phyloP scores from a whole-genome alignment of 768 basidiomycete species.

The Flagelloscypha sp. region DNA sequence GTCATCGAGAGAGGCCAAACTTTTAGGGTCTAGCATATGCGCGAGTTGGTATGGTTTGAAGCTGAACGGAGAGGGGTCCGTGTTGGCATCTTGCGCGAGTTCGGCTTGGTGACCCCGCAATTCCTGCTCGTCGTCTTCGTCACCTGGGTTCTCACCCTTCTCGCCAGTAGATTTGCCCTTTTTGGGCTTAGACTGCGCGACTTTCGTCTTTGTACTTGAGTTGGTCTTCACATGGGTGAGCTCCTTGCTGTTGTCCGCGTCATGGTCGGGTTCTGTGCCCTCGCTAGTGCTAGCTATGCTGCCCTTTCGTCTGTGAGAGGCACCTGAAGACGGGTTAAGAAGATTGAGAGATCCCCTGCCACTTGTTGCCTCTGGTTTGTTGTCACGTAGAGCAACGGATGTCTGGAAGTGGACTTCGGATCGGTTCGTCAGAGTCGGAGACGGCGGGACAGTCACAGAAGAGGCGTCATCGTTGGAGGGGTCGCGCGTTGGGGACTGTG shows the following conservation, averaged over 20 bases:
- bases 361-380: constrained; percentile 50
- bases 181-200: constrained; percentile 18
- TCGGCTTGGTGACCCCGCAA: constrained; percentile 25
- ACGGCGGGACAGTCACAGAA: constrained; percentile 46
- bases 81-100: constrained; percentile 31
- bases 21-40: constrained; percentile 85
- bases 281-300: constrained; percentile 51
- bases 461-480: constrained; percentile 36
- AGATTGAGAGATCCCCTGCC: constrained; percentile 47
- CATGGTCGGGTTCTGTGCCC: constrained; percentile 44
- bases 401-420: constrained; percentile 54
- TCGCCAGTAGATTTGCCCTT: constrained; percentile 15
- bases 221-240: constrained; percentile 31
- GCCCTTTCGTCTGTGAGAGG: constrained; percentile 44
- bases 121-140: constrained; percentile 17
- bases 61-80: constrained; percentile 62
- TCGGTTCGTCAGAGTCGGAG: constrained; percentile 64
- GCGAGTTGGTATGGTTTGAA: constrained; percentile 74
- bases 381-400: constrained; percentile 54
- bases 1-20: constrained; percentile 47
- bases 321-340: constrained; percentile 32
- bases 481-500: constrained; percentile 15
- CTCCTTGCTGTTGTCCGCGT: constrained; percentile 15
- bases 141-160: constrained; percentile 16
- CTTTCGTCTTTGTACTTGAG: constrained; percentile 26